Percentiles rank a stretch among this genome's conserved stretches.
Conservation (phyloP, 73 alveolate genomes). For the Paraurostyla sp. region DNA sequence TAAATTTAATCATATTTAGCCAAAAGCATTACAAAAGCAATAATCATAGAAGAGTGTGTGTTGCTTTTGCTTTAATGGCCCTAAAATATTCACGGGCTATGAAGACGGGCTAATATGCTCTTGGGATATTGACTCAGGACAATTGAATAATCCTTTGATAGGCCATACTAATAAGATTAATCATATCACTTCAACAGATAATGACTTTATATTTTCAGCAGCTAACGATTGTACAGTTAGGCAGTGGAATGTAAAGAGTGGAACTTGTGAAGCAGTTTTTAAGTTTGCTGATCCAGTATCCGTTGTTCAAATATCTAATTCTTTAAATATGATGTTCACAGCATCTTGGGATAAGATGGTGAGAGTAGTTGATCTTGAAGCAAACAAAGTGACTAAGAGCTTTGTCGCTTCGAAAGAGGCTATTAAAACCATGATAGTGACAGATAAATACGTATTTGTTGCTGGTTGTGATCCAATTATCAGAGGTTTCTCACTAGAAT, state of each 20-base stretch:
- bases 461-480: conserved; percentile 83
- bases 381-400: conserved; percentile 72
- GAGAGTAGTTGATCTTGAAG: conserved; percentile 77
- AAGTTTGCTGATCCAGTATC: conserved; percentile 85
- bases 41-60: conserved; percentile 56
- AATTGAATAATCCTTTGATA: conserved; percentile 60
- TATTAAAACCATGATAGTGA: conserved; percentile 66
- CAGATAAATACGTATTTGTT: conserved; percentile 67
- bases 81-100: conserved; percentile 79
- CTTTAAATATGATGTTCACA: conserved; percentile 66
- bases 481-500: conserved; percentile 71
- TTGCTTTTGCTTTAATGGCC: conserved; percentile 75
- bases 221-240: conserved; percentile 94
- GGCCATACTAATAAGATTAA: conserved; percentile 81
- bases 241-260: conserved; percentile 89
- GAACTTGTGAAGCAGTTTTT: conserved; percentile 66
- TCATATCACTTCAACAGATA: conserved; percentile 65
- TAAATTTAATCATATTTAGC: conserved; percentile 1
- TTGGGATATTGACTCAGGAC: conserved; percentile 76
- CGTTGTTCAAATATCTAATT: conserved; percentile 20
- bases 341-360: conserved; percentile 86
- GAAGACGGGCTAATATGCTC: conserved; percentile 89
- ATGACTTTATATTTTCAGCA: conserved; percentile 85
- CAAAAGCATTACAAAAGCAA: conserved; percentile 67
- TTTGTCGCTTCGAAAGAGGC: conserved; percentile 83